Base-by-base conservation (phyloP, 106 monocot genomes). In the Dendrobium catenatum region DNA sequence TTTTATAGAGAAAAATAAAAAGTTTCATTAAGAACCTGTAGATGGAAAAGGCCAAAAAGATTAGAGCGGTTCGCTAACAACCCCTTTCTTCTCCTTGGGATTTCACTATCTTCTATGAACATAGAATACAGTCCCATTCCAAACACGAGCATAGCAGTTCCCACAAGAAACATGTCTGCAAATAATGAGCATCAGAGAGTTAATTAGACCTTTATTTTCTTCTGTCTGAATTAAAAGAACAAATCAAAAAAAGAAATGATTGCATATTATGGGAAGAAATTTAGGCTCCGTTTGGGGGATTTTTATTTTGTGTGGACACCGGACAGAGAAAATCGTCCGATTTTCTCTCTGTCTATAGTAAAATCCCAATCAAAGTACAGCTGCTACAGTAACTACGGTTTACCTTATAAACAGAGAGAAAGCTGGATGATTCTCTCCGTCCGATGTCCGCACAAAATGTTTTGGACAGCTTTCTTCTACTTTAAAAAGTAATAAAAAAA, bases 81-180 rank as follows among this genome's bases (percentile, higher is more conserved):
- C 4, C 72, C 80, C 0, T 67, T 49, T 70, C 0, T 67, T 80
- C 72, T 27, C 37, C 42, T 72, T 3, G 16, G 5, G 10, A 31
- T 55, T 37, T 81, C 31, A 42, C 55, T 58, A 0, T 2, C 4
- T 11, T 58, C 73, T 17, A 22, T 29, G 41, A 84, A 76, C 75
- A 80, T 80, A 9, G 47, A 42, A 66, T 84, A 77, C 67, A 85
- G 24, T 6, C 80, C 76, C 46, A 85, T 68, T 5, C 80, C 80
- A 70, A 85, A 76, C 33, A 64, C 77, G 27, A 85, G 80, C 80
- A 80, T 37, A 54, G 80, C 80, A 54, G 80, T 77, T 41, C 84
- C 84, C 9, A 80, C 46, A 7, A 80, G 80, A 22, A 85, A 85
- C 80, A 80, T 80, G 47, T 68, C 80, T 80, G 77, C 37, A 68